Evolutionary conservation across 306 rosid genomes (phyloP), one percentile per base, ranked within the genome.

Genomic region (Neltuma alba): DNA sequence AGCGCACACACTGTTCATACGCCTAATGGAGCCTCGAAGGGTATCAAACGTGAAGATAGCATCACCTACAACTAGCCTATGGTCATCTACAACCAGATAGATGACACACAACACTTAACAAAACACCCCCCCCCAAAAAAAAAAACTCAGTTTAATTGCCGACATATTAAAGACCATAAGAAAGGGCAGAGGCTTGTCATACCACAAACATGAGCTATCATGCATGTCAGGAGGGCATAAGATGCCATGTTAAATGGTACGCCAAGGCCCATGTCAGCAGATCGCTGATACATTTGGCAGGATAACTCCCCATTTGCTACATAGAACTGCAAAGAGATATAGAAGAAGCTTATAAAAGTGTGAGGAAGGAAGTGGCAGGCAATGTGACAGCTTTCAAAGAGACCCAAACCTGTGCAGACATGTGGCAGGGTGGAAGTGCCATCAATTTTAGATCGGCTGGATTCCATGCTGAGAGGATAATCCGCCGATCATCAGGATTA

Each of bases 391-490:
- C 62, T 20, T 20, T 38, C 20, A 66, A 72, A 69, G 81, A 54
- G 63, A 73, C 47, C 55, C 63, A 47, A 64, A 95, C 98, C 96
- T 95, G 99, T 3, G 93, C 90, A 87, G 90, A 91, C 97, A 93
- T 95, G 88, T 93, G 99, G 85, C 98, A 95, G 28, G 98, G 97
- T 41, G 98, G 99, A 74, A 95, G 97, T 63, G 98, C 98, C 99
- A 95, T 91, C 85, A 88, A 86, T 83, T 90, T 90, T 73, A 95
- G 96, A 89, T 95, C 99, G 37, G 93, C 76, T 60, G 98, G 97
- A 89, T 93, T 93, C 98, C 99, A 95, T 0, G 98, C 97, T 34
- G 98, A 91, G 77, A 95, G 93, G 76, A 95, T 86, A 71, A 95
- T 95, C 74, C 98, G 87, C 23, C 98, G 91, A 76, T 93, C 98